Evolutionary conservation across 2,329 filamentous ascomycete species (phyloP), one percentile per base, ranked within the genome.

Genomic region (Aspergillus hortae): DNA sequence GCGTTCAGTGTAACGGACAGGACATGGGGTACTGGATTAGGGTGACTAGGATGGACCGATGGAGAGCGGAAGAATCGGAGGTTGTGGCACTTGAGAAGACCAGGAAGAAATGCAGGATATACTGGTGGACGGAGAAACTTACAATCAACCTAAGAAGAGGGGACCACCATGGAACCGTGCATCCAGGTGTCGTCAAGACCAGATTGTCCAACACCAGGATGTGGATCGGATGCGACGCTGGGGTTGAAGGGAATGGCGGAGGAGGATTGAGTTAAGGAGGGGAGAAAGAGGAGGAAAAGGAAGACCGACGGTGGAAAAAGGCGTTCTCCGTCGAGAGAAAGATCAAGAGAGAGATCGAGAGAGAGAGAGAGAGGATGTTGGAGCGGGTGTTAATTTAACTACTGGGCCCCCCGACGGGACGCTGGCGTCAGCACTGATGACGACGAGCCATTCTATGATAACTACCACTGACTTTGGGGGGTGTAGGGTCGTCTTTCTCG

Each of bases 401-500:
- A 30, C 27, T 30, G 50, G 32, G 14, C 43, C 43, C 51, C 53
- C 49, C 54, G 56, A 51, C 51, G 49, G 46, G 54, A 50, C 38
- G 55, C 48, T 57, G 49, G 51, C 51, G 47, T 49, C 53, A 52
- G 45, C 42, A 38, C 17, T 25, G 45, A 52, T 49, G 45, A 55
- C 44, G 49, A 52, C 41, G 45, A 54, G 33, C 40, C 15, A 10
- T 15, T 14, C 49, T 19, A 17, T 21, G 19, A 19, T 19, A 19
- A 19, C 19, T 19, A 19, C 19, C 19, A 14, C 40, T 43, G 12
- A 25, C 14, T 43, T n/a, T 19, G 19, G 14, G 15, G 15, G 40
- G 14, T 14, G 40, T 11, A 21, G 17, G 17, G 14, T 23, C 19
- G 25, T n/a, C n/a, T n/a, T 17, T 17, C 5, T 17, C 17, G 15